Base-by-base conservation (phyloP, 2,329 filamentous ascomycete genomes). In the Curvularia verruculosa region DNA sequence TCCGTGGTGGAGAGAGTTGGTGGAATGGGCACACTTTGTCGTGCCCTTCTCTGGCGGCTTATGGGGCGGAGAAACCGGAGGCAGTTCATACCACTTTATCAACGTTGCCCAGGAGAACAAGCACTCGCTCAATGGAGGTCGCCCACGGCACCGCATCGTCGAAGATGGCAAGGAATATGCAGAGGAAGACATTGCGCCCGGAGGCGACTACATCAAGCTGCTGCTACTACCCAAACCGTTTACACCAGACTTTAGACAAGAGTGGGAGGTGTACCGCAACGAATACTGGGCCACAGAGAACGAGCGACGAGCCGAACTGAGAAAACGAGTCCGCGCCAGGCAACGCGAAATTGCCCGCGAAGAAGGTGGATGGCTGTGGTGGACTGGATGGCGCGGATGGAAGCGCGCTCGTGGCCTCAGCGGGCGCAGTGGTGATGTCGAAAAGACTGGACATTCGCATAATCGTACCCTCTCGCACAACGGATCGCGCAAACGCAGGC, bases 201-300 rank as follows among this genome's bases (percentile, higher is more conserved):
- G 93, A 0, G 95, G 95, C 2, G 92, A 98, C 77, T 90, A 94
- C 71, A 89, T 99, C 67, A 95, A 96, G 76, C 84, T 99, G 1
- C 81, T 98, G 18, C 82, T 99, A 7, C 84, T 97, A 10, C 92
- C 95, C 1, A 99, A 99, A 74, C 92, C 93, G 0, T 99, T 99
- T 72, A 96, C 91, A 5, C 89, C 95, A 0, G 92, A 91, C 45
- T 99, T 99, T 71, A 85, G 95, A 19, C 93, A 98, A 75, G 96
- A 96, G 64, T 99, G 95, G 95, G 95, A 99, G 72, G 83, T 94
- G 15, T 99, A 96, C 77, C 85, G 95, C 51, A 88, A 89, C 31
- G 93, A 97, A 59, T 99, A 97, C 78, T 99, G 95, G 95, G 94
- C 97, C 68, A 88, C 88, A 59, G 95, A 99, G 76, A 99, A 99